Evolutionary conservation across 2,329 filamentous ascomycete species (phyloP).

Genomic region (Pseudogymnoascus sp.): DNA sequence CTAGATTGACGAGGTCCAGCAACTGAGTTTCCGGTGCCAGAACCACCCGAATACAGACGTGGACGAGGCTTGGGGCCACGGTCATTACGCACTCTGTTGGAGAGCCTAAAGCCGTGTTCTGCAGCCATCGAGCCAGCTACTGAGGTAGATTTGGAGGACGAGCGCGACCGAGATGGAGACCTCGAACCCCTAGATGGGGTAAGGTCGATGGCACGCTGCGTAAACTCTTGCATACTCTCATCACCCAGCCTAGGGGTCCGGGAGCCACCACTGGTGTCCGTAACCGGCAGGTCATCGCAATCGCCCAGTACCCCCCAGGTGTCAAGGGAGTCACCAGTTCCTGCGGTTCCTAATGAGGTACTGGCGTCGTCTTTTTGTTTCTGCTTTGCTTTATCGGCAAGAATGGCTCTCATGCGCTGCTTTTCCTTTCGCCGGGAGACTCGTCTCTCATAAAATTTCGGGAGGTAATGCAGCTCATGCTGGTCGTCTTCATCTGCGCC

Average conservation of each 20-base stretch:
- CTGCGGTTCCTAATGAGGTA: neutral
- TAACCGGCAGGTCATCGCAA: neutral
- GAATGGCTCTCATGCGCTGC: neutral
- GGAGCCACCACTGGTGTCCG: neutral
- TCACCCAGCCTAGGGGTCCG: neutral
- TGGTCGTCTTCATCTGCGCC: neutral
- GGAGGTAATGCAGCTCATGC: slow-evolving; percentile 2
- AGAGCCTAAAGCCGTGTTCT: neutral
- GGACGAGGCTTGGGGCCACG: neutral
- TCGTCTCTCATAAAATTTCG: neutral
- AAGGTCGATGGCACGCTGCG: neutral
- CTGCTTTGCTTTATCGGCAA: neutral
- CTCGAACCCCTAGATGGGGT: neutral
- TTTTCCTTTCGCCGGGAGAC: neutral
- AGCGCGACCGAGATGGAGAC: neutral
- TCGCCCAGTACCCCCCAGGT: neutral
- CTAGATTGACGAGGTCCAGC: neutral
- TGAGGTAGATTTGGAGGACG: neutral
- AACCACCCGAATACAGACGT: neutral
- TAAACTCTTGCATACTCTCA: neutral
- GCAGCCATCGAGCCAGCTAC: neutral
- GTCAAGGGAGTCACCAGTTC: neutral
- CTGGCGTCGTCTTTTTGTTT: neutral
- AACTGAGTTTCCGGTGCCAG: neutral
- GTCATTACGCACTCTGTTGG: neutral